Evolutionary conservation across 2,329 filamentous ascomycete species (phyloP).

Genomic region (Ophiocordyceps sinensis): DNA sequence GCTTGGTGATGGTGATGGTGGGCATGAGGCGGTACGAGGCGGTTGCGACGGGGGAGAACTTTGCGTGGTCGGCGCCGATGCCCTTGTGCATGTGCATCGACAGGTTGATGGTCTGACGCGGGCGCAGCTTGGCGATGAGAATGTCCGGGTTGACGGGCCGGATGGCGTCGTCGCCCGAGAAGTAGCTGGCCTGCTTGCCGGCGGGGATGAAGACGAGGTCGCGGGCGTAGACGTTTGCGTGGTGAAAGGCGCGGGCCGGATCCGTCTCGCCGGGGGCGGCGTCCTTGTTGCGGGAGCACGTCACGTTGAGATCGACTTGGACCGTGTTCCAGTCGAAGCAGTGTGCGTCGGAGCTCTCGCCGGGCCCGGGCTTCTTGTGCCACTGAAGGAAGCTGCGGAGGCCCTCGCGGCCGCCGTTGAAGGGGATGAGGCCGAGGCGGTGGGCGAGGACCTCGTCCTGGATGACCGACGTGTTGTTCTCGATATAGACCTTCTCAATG

Average conservation of each 20-base stretch:
- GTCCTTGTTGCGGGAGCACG: constrained; percentile 66
- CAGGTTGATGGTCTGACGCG: constrained; percentile 73
- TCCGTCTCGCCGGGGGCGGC: constrained; percentile 62
- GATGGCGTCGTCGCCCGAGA: constrained; percentile 54
- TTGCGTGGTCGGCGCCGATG: constrained; percentile 84
- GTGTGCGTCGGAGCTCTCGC: constrained; percentile 45
- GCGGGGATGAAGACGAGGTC: constrained; percentile 65
- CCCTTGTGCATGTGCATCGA: constrained; percentile 93
- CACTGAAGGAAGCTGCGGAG: constrained; percentile 67
- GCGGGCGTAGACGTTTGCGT: constrained; percentile 69
- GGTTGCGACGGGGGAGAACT: constrained; percentile 92
- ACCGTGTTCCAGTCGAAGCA: constrained; percentile 77
- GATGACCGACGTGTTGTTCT: constrained; percentile 95
- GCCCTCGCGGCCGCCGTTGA: constrained; percentile 65
- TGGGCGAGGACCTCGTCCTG: constrained; percentile 94
- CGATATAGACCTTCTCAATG: constrained; percentile 83
- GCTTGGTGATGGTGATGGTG: constrained; percentile 66
- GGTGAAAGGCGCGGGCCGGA: constrained; percentile 69
- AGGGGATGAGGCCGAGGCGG: constrained; percentile 77
- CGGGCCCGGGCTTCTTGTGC: constrained; percentile 55
- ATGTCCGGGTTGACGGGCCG: constrained; percentile 80
- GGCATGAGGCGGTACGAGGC: constrained; percentile 87
- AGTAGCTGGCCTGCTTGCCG: constrained; percentile 57
- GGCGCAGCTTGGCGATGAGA: constrained; percentile 82
- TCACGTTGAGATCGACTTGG: constrained; percentile 58